Conservation (phyloP, 441 rosid species). For the Populus hybrid region DNA sequence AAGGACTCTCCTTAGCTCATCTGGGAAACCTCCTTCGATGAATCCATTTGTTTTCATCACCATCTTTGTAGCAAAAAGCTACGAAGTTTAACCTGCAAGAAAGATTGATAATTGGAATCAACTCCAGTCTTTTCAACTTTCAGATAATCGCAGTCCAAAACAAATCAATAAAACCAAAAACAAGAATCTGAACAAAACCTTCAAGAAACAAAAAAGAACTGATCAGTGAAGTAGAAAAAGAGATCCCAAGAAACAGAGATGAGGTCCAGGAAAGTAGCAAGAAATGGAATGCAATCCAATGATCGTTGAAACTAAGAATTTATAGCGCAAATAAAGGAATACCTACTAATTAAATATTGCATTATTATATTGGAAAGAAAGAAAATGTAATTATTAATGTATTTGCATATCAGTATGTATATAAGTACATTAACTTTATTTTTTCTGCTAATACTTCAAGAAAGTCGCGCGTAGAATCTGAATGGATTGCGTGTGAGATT, state of each 20-base stretch:
- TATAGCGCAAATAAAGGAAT: background rate
- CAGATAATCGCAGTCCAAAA: background rate
- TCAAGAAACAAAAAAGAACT: background rate
- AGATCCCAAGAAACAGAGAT: background rate
- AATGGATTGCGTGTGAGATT: constrained; percentile 12
- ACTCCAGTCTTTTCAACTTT: background rate
- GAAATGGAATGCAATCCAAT: background rate
- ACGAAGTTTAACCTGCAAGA: constrained; percentile 23
- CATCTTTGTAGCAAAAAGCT: constrained; percentile 20
- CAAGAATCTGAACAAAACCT: background rate
- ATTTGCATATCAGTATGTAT: background rate
- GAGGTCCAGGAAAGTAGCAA: background rate
- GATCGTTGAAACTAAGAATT: background rate
- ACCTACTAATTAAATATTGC: background rate
- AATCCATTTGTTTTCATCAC: constrained; percentile 39
- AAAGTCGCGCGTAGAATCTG: constrained; percentile 9
- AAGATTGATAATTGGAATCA: background rate
- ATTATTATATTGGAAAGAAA: background rate
- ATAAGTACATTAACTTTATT: background rate
- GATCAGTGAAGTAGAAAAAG: background rate
- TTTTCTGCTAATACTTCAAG: background rate
- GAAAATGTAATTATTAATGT: background rate
- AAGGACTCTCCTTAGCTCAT: constrained; percentile 59
- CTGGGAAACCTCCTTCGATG: constrained; percentile 48
- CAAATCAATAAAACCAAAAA: background rate